Base-by-base conservation (phyloP, 495 filamentous ascomycete genomes). In the Parathielavia appendiculata region DNA sequence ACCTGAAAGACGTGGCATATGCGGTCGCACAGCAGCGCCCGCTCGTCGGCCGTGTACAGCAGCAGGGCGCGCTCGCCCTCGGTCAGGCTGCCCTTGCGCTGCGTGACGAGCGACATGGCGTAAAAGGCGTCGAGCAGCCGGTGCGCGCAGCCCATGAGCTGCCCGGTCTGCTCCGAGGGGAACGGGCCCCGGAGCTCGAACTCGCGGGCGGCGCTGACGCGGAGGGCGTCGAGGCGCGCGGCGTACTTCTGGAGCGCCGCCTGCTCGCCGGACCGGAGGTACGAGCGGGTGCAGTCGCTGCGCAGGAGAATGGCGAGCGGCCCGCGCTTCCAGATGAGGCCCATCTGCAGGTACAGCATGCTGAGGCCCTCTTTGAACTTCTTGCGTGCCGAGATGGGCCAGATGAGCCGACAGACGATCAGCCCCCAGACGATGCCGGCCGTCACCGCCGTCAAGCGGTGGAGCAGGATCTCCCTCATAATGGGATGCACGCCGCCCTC, bases 251-350 rank as follows among this genome's bases (percentile, higher is more conserved):
- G 77, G 44, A 85, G 76, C 0, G 79, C 81, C 13, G 89, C 79
- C 68, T 92, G 90, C 70, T 97, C 93, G 16, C 86, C 80, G 1
- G 90, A 80, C 60, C 85, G 86, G 79, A 96, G 88, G 69, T 95
- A 97, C 11, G 81, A 76, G 19, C 84, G 76, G 11, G 73, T 72
- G 51, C 77, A 71, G 48, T 77, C 69, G 48, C 71, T 76, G 13
- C 74, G 69, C 1, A 89, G 77, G 32, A 95, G 81, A 14, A 81
- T 81, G 1, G 87, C 85, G 16, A 98, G 76, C 0, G 93, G 93
- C n/a, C 93, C 91, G n/a, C 89, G 83, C 68, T 89, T 91, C 93
- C 93, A 98, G 55, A 97, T 88, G 17, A 97, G 76, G n/a, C 87
- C 88, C 88, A 98, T 90, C 38, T 91, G 86, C 14, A 98, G 79